A percentile compares a stretch with the other conserved stretches of the same genome.
phyloP scores from a whole-genome alignment of 2,329 filamentous ascomycete species.

The Penicillium sp. region DNA sequence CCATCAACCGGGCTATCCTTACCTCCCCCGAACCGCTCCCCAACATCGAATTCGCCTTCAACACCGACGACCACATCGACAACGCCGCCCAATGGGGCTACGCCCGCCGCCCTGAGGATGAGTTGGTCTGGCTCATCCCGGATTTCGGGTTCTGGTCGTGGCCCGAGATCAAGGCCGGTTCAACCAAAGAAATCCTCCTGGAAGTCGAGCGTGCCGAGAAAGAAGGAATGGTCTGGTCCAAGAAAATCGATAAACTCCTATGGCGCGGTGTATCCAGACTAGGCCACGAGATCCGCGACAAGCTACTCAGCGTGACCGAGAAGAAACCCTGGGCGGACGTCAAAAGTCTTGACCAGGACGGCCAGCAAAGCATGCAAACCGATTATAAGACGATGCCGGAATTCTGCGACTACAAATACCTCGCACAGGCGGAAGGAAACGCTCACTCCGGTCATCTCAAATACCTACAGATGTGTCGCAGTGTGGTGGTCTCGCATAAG shows the following conservation, averaged over 20 bases:
- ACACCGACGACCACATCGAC: constrained; percentile 40
- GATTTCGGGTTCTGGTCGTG: constrained; percentile 56
- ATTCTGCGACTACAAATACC: constrained; percentile 55
- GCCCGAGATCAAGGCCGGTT: constrained; percentile 32
- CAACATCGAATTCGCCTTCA: constrained; percentile 51
- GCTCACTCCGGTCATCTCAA: constrained; percentile 55
- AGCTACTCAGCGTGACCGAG: constrained; percentile 36
- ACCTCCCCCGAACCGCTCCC: constrained; percentile 37
- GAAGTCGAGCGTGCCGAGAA: constrained; percentile 25
- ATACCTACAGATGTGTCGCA: constrained; percentile 53
- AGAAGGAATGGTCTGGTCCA: constrained; percentile 21
- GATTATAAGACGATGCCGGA: constrained; percentile 52
- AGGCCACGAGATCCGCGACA: constrained; percentile 37
- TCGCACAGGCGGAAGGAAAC: constrained; percentile 54
- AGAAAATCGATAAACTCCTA: constrained; percentile 44
- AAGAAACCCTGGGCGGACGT: constrained; percentile 50
- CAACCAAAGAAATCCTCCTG: constrained; percentile 26
- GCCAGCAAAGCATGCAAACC: constrained; percentile 35
- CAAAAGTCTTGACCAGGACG: constrained; percentile 34
- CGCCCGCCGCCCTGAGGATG: constrained; percentile 36
- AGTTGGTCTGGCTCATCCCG: constrained; percentile 51
- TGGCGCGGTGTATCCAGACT: constrained; percentile 49
- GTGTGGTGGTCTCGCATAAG: constrained; percentile 50
- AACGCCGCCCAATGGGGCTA: constrained; percentile 47
- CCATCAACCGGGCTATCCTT: constrained; percentile 49